Base-by-base conservation (phyloP, 2,329 filamentous ascomycete species). In the Alternaria longipes region DNA sequence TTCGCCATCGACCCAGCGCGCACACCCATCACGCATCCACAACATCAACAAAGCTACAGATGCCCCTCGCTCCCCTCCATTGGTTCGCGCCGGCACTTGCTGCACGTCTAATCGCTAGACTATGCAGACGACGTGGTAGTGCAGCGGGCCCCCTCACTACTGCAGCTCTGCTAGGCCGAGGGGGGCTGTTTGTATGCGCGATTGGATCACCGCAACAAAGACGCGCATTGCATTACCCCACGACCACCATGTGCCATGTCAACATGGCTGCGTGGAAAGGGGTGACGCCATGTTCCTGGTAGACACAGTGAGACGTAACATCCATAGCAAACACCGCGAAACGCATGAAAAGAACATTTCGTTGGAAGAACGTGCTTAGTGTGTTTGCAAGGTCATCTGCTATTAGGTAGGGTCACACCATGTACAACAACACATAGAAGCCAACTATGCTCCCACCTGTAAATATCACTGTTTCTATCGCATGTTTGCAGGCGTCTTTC, bases 131-230 rank as follows among this genome's bases (percentile, higher is more conserved):
- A 51, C 54, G 45, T 38, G 41, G 61, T 60, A 50, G 60, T 60
- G 61, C 60, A 65, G 59, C 61, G 59, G 54, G 62, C 58, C 67
- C 66, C 66, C 65, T 69, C 65, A 53, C 53, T 54, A 41, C 40
- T 42, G 40, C 40, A 42, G 20, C 40, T 24, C 40, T 44, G 20
- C 56, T 56, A 53, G 46, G 49, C 65, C 60, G 50, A 56, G 24
- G 59, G 62, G 54, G 66, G 54, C 56, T 56, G 64, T 66, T 60
- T 60, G 62, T 60, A 47, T 59, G 57, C 55, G 59, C 63, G 56
- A 67, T 69, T 68, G 68, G 68, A 53, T 47, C 49, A 56, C 56
- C 42, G 51, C 62, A 59, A 28, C 18, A 32, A 44, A 42, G 44
- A 60, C 32, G 58, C 49, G 58, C 58, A 56, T 30, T 46, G 52